Evolutionary conservation across 2,329 filamentous ascomycete genomes (phyloP).

Genomic region (Aspergillus pseudonomiae): DNA sequence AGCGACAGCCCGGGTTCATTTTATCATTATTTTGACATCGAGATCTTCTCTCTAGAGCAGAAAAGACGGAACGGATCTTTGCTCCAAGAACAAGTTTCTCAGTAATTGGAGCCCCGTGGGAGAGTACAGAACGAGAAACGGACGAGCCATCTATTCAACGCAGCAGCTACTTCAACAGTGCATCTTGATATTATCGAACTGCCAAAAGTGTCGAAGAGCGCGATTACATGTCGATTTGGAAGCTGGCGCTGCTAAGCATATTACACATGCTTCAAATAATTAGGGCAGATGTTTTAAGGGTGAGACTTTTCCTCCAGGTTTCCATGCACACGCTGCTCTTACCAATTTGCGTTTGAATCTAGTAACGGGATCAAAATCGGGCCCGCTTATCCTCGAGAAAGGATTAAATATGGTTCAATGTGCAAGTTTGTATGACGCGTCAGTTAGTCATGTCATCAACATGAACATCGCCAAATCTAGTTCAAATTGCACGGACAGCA

Average conservation of each 20-base stretch:
- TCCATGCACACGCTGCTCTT: neutral
- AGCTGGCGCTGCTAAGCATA: neutral
- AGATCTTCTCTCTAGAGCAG: neutral
- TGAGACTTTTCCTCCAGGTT: neutral
- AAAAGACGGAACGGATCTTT: neutral
- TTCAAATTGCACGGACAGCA: neutral
- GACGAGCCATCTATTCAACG: neutral
- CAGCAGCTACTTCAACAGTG: neutral
- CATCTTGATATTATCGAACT: neutral
- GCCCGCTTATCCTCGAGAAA: neutral
- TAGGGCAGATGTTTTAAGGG: neutral
- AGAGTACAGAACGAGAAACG: neutral
- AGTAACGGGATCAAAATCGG: neutral
- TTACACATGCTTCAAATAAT: neutral
- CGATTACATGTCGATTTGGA: neutral
- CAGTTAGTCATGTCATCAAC: neutral
- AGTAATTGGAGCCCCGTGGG: neutral
- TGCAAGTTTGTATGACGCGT: neutral
- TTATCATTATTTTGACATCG: neutral
- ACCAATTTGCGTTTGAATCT: neutral
- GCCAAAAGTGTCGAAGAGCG: neutral
- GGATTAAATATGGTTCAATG: neutral
- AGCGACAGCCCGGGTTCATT: neutral
- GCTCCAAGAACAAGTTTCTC: neutral
- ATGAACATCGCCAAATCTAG: neutral